Evolutionary conservation across 2,329 filamentous ascomycete genomes (phyloP).

Genomic region (Dendrostoma leiphaemia): DNA sequence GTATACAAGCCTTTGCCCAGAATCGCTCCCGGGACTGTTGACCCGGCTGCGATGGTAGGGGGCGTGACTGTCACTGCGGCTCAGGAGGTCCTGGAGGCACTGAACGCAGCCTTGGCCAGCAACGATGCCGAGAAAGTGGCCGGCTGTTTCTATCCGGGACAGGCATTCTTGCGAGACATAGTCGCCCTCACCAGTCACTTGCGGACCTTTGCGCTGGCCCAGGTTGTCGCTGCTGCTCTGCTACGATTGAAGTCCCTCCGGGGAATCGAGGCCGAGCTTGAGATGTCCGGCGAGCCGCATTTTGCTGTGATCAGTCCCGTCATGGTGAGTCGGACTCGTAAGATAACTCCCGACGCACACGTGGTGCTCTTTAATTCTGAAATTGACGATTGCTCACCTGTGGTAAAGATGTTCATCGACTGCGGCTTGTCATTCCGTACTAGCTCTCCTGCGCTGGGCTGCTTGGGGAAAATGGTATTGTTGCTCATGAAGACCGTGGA

Average conservation of each 20-base stretch:
- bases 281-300: background rate
- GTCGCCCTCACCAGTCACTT: constrained; percentile 34
- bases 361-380: background rate
- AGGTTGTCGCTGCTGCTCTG: constrained; percentile 18
- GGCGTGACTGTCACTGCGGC: constrained; percentile 12
- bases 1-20: constrained; percentile 4
- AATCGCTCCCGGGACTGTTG: constrained; percentile 8
- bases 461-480: constrained; percentile 31
- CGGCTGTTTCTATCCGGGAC: constrained; percentile 28
- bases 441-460: constrained; percentile 25
- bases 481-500: constrained; percentile 20
- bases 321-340: constrained; percentile 10
- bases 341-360: background rate
- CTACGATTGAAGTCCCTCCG: background rate
- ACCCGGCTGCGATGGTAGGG: constrained; percentile 4
- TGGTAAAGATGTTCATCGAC: constrained; percentile 29
- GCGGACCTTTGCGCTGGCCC: constrained; percentile 28
- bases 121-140: constrained; percentile 24
- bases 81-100: constrained; percentile 6
- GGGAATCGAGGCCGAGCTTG: background rate
- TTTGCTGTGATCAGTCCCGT: constrained; percentile 4
- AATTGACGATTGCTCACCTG: background rate
- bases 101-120: constrained; percentile 23
- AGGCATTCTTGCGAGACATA: constrained; percentile 36
- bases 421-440: constrained; percentile 32